phyloP scores from a whole-genome alignment of 2,329 filamentous ascomycete species.

The Salinomyces thailandicus region DNA sequence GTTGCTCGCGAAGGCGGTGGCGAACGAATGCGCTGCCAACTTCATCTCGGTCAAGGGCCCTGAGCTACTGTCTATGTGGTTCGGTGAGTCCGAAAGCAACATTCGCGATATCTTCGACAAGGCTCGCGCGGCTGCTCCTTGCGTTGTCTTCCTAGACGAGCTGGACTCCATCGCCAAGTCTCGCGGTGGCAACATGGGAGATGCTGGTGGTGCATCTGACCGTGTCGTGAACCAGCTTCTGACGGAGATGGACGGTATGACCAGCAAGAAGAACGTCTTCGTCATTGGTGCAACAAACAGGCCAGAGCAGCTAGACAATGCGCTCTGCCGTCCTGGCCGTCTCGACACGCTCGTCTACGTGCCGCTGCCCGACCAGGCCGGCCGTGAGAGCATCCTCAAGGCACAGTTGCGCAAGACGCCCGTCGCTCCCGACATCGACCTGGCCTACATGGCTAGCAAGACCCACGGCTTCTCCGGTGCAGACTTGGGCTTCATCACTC shows the following conservation, averaged over 20 bases:
- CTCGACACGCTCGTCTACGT: conserved; percentile 98
- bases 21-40: conserved; percentile 98
- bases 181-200: conserved; percentile 89
- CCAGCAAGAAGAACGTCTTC: conserved; percentile 99
- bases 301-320: conserved; percentile 96
- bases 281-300: conserved; percentile 98
- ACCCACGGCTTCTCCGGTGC: conserved; percentile 99
- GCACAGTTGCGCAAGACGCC: conserved; percentile 98
- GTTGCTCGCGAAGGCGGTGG: conserved; percentile 96
- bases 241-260: conserved; percentile 99
- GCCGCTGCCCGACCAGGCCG: conserved; percentile 83
- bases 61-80: conserved; percentile 99
- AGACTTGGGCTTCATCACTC: conserved; percentile 97
- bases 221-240: conserved; percentile 99
- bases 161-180: conserved; percentile 98
- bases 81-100: conserved; percentile 99
- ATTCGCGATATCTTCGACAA: conserved; percentile 99
- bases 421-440: conserved; percentile 74
- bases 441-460: conserved; percentile 87
- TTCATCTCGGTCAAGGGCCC: conserved; percentile 99
- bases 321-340: conserved; percentile 95
- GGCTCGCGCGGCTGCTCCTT: conserved; percentile 93
- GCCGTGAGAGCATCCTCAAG: conserved; percentile 80
- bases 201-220: conserved; percentile 95
- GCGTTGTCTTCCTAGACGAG: conserved; percentile 97